A percentile compares a stretch with the other conserved stretches of the same genome.
These are phyloP conservation scores for Trichoderma cornu-damae DNA, from an alignment of 2,329 filamentous ascomycete genomes.

Conservation along the genomic window DNA sequence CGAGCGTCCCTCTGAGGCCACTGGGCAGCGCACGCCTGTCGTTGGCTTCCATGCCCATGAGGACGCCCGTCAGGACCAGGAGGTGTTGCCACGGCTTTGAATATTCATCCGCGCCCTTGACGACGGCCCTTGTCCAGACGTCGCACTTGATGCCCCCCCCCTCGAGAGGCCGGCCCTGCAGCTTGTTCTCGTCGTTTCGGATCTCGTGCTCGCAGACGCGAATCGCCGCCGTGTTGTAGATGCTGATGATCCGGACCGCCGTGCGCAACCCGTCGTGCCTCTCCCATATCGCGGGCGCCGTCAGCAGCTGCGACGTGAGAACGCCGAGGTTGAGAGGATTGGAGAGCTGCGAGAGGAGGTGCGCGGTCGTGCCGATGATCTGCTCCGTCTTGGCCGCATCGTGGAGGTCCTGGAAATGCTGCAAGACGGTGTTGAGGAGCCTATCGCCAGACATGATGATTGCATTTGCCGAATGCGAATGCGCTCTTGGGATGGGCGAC, in stretches of 20 bases:
- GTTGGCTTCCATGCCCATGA: conserved; percentile 68
- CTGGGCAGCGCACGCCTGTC: conserved; percentile 59
- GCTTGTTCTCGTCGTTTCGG: conserved; percentile 30
- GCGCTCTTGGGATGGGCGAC: background rate
- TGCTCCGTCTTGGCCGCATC: conserved; percentile 48
- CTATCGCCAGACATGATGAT: conserved; percentile 59
- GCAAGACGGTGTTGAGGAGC: conserved; percentile 61
- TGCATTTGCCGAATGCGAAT: conserved; percentile 5
- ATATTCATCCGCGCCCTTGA: conserved; percentile 52
- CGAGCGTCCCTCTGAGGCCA: conserved; percentile 60
- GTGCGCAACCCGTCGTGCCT: conserved; percentile 55
- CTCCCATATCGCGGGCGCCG: conserved; percentile 66
- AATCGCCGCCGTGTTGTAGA: conserved; percentile 63
- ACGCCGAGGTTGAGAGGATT: conserved; percentile 72
- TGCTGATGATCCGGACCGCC: conserved; percentile 61
- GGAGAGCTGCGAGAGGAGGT: conserved; percentile 62
- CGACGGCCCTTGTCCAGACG: conserved; percentile 52
- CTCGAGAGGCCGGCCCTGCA: conserved; percentile 25
- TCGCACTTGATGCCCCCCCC: conserved; percentile 45
- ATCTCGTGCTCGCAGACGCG: conserved; percentile 48
- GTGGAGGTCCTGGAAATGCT: conserved; percentile 52
- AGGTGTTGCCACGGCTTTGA: conserved; percentile 75
- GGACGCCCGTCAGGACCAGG: conserved; percentile 70
- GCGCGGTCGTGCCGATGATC: conserved; percentile 60
- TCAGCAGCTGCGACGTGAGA: conserved; percentile 66